A percentile compares a stretch with the other conserved stretches of the same genome.
Conservation (phyloP, 2,329 filamentous ascomycete genomes). For the Acrocalymma vagum region DNA sequence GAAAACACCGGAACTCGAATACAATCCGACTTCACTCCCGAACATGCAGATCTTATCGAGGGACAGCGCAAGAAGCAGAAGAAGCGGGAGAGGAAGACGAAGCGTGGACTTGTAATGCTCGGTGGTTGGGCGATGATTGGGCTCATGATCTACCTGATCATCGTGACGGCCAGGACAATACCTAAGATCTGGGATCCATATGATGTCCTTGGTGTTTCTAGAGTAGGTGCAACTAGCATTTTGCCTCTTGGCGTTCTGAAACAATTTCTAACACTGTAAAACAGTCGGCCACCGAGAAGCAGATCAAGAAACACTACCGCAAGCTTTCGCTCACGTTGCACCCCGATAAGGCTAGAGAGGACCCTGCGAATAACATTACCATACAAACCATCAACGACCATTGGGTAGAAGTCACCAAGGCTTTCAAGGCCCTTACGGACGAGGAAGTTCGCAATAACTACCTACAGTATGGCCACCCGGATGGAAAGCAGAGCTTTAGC, state of each 20-base stretch:
- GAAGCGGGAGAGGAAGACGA: constrained; percentile 87
- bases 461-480: constrained; percentile 92
- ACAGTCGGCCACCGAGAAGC: constrained; percentile 82
- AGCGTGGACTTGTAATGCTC: constrained; percentile 79
- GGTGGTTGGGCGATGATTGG: constrained; percentile 84
- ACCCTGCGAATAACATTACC: constrained; percentile 88
- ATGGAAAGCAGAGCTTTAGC: constrained; percentile 97
- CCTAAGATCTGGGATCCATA: constrained; percentile 96
- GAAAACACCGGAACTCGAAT: constrained; percentile 85
- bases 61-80: constrained; percentile 84
- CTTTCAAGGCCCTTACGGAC: constrained; percentile 96
- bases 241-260: constrained; percentile 4
- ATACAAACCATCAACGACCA: constrained; percentile 81
- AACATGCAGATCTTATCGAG: constrained; percentile 85
- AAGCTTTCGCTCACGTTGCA: constrained; percentile 85
- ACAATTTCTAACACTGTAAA: constrained; percentile 26
- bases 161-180: constrained; percentile 74
- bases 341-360: constrained; percentile 89
- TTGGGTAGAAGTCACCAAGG: constrained; percentile 96
- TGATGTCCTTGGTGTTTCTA: constrained; percentile 86
- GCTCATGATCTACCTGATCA: constrained; percentile 91
- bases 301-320: constrained; percentile 92
- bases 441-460: constrained; percentile 98
- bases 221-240: constrained; percentile 61
- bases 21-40: constrained; percentile 79